These are phyloP conservation scores for Pythium biforme DNA, from an alignment of 352 stramenopile species.

Conservation along the genomic window DNA sequence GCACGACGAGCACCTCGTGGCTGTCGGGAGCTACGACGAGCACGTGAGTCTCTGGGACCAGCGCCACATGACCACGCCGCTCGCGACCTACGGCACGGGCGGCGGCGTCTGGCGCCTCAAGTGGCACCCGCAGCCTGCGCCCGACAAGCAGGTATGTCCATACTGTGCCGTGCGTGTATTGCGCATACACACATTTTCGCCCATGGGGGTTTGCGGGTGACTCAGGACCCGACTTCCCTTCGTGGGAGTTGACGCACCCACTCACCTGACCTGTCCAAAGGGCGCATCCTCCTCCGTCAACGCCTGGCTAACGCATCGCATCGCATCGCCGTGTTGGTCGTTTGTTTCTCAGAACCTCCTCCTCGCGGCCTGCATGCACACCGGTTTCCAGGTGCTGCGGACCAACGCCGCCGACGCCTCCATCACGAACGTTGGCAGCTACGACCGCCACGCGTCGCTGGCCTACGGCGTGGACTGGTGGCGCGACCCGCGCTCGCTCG, in stretches of 20 bases:
- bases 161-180: neutral
- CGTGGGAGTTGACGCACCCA: no score
- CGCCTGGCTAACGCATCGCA: neutral
- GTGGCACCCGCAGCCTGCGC: slow-evolving; percentile 69
- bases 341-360: slow-evolving; percentile 48
- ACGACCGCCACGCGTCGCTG: slow-evolving; percentile 71
- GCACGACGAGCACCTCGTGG: slow-evolving; percentile 56
- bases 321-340: neutral
- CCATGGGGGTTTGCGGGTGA: slow-evolving; percentile 11
- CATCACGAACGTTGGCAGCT: slow-evolving; percentile 33
- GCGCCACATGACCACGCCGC: slow-evolving; percentile 54
- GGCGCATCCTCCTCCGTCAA: slow-evolving; percentile 8
- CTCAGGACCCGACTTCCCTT: slow-evolving; percentile 7
- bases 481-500: slow-evolving; percentile 39
- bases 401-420: slow-evolving; percentile 2
- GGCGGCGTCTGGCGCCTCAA: slow-evolving; percentile 85
- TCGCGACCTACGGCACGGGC: slow-evolving; percentile 46
- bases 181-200: slow-evolving; percentile 1
- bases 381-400: slow-evolving; percentile 78
- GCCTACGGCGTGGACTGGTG: slow-evolving; percentile 87
- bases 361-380: slow-evolving; percentile 84
- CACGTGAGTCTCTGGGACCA: slow-evolving; percentile 75
- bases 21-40: slow-evolving; percentile 85
- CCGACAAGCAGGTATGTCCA: slow-evolving; percentile 41
- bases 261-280: no score